These are phyloP conservation scores for Gossypium aridum DNA, from an alignment of 441 rosid species.

Conservation along the genomic window DNA sequence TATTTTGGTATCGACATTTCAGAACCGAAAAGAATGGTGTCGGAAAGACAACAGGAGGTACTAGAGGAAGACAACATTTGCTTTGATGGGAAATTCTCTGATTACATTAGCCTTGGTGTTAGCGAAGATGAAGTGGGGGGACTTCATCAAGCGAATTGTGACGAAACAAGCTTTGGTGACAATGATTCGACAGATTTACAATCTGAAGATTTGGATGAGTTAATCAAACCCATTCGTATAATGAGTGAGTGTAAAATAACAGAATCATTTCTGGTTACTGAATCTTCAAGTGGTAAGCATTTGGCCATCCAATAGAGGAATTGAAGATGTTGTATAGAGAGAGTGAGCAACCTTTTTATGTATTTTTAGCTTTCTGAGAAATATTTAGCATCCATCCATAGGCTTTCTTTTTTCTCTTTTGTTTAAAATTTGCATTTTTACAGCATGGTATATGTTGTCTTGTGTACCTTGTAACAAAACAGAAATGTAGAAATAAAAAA, in stretches of 20 bases:
- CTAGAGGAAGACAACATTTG: conserved; percentile 16
- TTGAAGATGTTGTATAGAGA: neutral
- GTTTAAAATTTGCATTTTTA: neutral
- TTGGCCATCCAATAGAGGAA: neutral
- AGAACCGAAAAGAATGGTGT: conserved; percentile 23
- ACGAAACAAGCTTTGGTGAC: conserved; percentile 26
- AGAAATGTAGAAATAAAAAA: conserved; percentile 1
- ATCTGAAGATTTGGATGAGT: conserved; percentile 35
- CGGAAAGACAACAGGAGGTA: conserved; percentile 19
- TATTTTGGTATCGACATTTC: conserved; percentile 45
- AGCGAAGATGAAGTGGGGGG: conserved; percentile 43
- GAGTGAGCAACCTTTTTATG: neutral
- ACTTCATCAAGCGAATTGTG: conserved; percentile 7
- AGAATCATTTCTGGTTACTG: neutral
- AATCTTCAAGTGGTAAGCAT: neutral
- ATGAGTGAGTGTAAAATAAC: conserved; percentile 28
- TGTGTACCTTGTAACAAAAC: neutral
- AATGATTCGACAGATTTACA: conserved; percentile 28
- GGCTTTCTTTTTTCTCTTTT: neutral
- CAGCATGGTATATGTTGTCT: neutral
- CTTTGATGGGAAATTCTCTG: conserved; percentile 32
- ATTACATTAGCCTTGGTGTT: conserved; percentile 47
- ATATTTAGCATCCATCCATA: neutral
- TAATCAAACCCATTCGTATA: conserved; percentile 59
- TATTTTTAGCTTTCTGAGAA: neutral